phyloP scores from a whole-genome alignment of 768 basidiomycete species.

The Panaeolus papilionaceus region DNA sequence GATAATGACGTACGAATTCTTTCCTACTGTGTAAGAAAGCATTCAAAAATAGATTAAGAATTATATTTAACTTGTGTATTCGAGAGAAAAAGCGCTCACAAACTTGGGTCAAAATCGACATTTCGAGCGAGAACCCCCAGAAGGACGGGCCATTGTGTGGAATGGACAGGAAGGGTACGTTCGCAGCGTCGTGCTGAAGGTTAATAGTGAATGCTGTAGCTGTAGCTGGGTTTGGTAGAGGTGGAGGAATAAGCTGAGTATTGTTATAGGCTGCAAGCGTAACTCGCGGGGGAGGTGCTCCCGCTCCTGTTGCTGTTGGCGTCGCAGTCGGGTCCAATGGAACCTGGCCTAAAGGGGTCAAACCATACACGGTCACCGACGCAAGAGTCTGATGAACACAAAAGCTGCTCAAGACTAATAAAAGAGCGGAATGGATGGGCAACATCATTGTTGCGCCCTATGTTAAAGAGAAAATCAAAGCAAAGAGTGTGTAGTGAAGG shows the following conservation, averaged over 20 bases:
- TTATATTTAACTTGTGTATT: slow-evolving; percentile 11
- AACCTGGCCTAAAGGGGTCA: neutral
- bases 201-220: slow-evolving; percentile 48
- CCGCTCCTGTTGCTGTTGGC: slow-evolving; percentile 26
- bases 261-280: slow-evolving; percentile 59
- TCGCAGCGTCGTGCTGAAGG: slow-evolving; percentile 41
- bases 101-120: slow-evolving; percentile 72
- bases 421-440: slow-evolving; percentile 4
- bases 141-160: slow-evolving; percentile 33
- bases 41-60: neutral
- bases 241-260: slow-evolving; percentile 54
- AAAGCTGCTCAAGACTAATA: neutral
- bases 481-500: neutral
- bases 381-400: neutral
- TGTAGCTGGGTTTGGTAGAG: slow-evolving; percentile 50
- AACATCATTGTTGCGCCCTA: neutral
- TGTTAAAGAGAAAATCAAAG: neutral
- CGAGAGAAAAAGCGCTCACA: slow-evolving; percentile 47
- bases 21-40: slow-evolving; percentile 8
- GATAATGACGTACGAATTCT: slow-evolving; percentile 8
- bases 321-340: slow-evolving; percentile 27
- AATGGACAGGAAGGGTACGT: slow-evolving; percentile 43
- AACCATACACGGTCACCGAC: slow-evolving; percentile 37
- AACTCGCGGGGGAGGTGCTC: slow-evolving; percentile 17
- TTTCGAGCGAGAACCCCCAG: slow-evolving; percentile 75